These are phyloP conservation scores for Ophiostoma triangulosporum DNA, from an alignment of 2,329 filamentous ascomycete species.

Conservation along the genomic window DNA sequence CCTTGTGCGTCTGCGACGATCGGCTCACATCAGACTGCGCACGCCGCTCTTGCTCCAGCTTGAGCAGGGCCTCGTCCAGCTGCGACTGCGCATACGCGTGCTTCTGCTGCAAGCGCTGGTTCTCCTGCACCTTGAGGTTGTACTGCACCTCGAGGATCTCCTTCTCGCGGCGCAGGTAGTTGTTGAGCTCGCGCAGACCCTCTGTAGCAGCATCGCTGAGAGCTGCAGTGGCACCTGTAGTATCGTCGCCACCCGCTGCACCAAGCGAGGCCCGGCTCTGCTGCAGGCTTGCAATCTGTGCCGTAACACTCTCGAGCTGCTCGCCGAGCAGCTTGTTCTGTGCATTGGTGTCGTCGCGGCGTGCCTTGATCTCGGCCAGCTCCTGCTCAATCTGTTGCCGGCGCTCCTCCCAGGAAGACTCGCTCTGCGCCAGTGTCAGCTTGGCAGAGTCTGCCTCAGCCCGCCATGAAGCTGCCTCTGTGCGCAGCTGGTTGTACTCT, in stretches of 20 bases:
- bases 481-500: slow-evolving; percentile 72
- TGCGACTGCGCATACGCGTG: slow-evolving; percentile 76
- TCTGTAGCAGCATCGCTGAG: slow-evolving; percentile 49
- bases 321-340: slow-evolving; percentile 87
- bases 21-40: slow-evolving; percentile 60
- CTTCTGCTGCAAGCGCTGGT: slow-evolving; percentile 79
- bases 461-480: slow-evolving; percentile 58
- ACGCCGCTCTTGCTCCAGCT: slow-evolving; percentile 79
- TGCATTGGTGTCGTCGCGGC: slow-evolving; percentile 70
- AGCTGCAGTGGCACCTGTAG: slow-evolving; percentile 39
- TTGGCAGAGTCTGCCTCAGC: slow-evolving; percentile 79
- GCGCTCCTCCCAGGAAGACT: slow-evolving; percentile 78
- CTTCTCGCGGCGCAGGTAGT: slow-evolving; percentile 85
- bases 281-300: slow-evolving; percentile 69
- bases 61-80: slow-evolving; percentile 76
- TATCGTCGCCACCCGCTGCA: slow-evolving; percentile 15
- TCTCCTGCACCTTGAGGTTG: slow-evolving; percentile 76
- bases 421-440: slow-evolving; percentile 62
- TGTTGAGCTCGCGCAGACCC: slow-evolving; percentile 79
- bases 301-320: slow-evolving; percentile 71
- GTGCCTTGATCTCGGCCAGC: slow-evolving; percentile 60
- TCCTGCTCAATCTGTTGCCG: slow-evolving; percentile 73
- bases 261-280: slow-evolving; percentile 50
- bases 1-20: slow-evolving; percentile 66
- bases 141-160: slow-evolving; percentile 96